Evolutionary conservation across 331 rosid species (phyloP).

Genomic region (Stylosanthes scabra): DNA sequence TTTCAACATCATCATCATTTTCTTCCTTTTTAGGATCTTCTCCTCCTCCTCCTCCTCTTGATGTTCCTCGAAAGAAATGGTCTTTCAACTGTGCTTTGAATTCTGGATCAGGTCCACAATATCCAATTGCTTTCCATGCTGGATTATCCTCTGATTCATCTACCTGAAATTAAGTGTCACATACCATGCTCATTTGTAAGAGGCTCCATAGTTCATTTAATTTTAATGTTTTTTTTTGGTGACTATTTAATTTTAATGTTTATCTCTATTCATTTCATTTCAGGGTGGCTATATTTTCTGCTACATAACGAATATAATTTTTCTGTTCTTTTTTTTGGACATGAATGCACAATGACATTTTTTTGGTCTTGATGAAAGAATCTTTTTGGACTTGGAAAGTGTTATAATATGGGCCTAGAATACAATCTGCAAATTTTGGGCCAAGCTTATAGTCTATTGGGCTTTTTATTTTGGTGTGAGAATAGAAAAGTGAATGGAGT

Average conservation of each 20-base stretch:
- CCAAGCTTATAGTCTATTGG: not conserved
- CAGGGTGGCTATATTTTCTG: no score
- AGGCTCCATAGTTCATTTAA: not conserved
- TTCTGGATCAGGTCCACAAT: conserved; percentile 75
- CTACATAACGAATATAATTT: no score
- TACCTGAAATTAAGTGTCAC: conserved; percentile 47
- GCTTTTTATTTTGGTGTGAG: not conserved
- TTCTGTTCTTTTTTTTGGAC: no score
- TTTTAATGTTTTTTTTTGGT: no score
- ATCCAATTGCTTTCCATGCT: conserved; percentile 86
- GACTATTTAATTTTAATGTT: no score
- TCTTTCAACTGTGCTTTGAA: conserved; percentile 52
- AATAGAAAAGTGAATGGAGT: no score
- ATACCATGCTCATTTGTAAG: not conserved
- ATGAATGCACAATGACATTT: no score
- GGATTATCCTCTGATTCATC: conserved; percentile 64
- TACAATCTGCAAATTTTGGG: not conserved
- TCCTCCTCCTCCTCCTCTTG: conserved; percentile 33
- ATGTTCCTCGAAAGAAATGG: conserved; percentile 33
- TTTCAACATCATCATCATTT: conserved; percentile 35
- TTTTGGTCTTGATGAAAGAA: no score
- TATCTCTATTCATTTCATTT: no score
- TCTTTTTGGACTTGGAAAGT: no score
- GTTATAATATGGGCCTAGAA: no score
- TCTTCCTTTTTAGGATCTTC: not conserved